phyloP scores from a whole-genome alignment of 768 basidiomycete species.

The Rhizopogon salebrosus region DNA sequence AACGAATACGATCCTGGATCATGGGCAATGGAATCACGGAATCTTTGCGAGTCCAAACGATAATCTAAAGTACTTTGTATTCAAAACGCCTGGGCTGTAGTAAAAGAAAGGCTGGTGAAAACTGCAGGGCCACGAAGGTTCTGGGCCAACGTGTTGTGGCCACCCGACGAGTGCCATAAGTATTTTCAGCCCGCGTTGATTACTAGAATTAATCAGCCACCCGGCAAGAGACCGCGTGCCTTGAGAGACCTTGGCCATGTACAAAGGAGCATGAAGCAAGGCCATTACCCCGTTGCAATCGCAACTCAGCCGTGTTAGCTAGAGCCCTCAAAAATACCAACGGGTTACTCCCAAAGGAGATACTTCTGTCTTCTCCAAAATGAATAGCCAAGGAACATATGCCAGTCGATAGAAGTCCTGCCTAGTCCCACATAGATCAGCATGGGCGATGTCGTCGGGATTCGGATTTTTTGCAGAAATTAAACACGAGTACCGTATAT shows the following conservation, averaged over 20 bases:
- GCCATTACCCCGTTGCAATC: neutral
- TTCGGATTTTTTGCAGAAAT: neutral
- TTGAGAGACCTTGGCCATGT: neutral
- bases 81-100: neutral
- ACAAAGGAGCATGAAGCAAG: neutral
- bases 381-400: slow-evolving; percentile 1
- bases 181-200: neutral
- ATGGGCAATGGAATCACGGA: neutral
- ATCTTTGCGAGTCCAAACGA: neutral
- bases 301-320: neutral
- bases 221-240: neutral
- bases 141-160: neutral
- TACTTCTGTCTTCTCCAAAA: neutral
- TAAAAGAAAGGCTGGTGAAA: neutral
- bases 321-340: neutral
- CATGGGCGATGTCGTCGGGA: neutral
- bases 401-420: neutral
- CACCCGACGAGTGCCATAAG: neutral
- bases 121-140: neutral
- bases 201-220: neutral
- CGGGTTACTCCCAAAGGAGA: neutral
- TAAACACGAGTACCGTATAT: neutral
- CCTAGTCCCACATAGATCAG: neutral
- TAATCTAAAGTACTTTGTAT: neutral
- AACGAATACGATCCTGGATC: neutral